Conservation (phyloP, 345 rosid species). For the Triadica sebifera region DNA sequence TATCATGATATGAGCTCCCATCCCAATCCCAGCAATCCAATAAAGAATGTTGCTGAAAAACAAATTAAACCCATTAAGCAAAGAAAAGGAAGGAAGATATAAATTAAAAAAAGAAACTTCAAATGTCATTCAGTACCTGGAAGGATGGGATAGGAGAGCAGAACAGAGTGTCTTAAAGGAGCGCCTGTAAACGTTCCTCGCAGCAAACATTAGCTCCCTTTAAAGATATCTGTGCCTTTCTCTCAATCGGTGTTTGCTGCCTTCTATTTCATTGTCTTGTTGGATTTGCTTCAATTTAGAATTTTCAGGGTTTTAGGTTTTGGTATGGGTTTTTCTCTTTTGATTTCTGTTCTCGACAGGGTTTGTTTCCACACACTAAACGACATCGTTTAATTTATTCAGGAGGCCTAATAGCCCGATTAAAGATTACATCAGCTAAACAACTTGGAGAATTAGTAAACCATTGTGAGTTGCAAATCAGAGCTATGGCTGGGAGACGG, state of each 20-base stretch:
- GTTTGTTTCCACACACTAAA: too few relatives aligned
- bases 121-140: constrained; percentile 34
- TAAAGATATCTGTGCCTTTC: neutral
- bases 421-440: neutral
- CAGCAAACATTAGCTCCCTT: constrained; percentile 49
- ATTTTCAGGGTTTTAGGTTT: constrained; percentile 29
- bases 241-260: neutral
- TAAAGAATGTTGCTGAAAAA: neutral
- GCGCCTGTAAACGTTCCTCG: constrained; percentile 48
- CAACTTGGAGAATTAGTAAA: too few relatives aligned
- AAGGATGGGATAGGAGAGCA: constrained; percentile 43
- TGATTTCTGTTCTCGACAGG: neutral
- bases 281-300: neutral
- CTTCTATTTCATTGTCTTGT: neutral
- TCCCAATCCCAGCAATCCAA: neutral
- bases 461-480: too few relatives aligned
- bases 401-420: too few relatives aligned
- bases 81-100: neutral
- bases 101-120: neutral
- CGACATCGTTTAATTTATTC: neutral
- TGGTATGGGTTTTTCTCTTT: neutral
- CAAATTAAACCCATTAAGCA: neutral
- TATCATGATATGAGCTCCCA: neutral
- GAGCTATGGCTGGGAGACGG: too few relatives aligned
- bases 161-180: constrained; percentile 47